phyloP scores from a whole-genome alignment of 2,329 filamentous ascomycete genomes.

The Fragosphaeria purpurea region DNA sequence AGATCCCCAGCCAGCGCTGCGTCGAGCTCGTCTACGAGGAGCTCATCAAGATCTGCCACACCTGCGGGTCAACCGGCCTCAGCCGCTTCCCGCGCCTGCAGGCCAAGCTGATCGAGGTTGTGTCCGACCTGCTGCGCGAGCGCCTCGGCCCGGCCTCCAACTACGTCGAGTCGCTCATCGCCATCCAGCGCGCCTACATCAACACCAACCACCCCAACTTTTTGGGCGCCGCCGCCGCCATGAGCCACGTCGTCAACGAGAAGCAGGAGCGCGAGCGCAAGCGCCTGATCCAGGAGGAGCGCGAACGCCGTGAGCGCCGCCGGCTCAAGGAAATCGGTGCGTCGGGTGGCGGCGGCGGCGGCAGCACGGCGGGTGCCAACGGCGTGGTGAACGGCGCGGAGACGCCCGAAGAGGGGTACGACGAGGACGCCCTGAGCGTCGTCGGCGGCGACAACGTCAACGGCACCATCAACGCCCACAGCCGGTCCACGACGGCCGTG shows the following conservation, averaged over 20 bases:
- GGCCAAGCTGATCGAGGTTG: constrained; percentile 94
- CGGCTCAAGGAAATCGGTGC: constrained; percentile 73
- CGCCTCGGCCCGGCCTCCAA: constrained; percentile 77
- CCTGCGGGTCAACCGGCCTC: constrained; percentile 89
- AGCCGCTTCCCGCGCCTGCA: constrained; percentile 86
- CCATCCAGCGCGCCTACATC: constrained; percentile 96
- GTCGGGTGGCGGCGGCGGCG: constrained; percentile 50
- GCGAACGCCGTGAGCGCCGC: constrained; percentile 72
- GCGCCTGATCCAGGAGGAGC: constrained; percentile 67
- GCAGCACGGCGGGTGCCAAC: constrained; percentile 47
- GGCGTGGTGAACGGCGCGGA: constrained; percentile 32
- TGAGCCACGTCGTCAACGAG: constrained; percentile 91
- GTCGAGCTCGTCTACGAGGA: constrained; percentile 98
- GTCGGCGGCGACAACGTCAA: constrained; percentile 36
- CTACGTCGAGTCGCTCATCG: constrained; percentile 94
- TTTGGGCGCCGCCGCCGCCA: constrained; percentile 87
- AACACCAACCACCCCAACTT: constrained; percentile 99
- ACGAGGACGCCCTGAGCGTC: constrained; percentile 55
- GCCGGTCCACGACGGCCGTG: constrained; percentile 39
- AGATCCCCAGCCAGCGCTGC: constrained; percentile 89
- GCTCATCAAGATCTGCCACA: constrained; percentile 98
- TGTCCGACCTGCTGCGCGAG: constrained; percentile 89
- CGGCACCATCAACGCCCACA: constrained; percentile 44
- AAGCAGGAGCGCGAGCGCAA: constrained; percentile 93
- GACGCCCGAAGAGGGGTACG: constrained; percentile 48